Evolutionary conservation across 768 basidiomycete genomes (phyloP), one percentile per base, ranked within the genome.

Genomic region (Mycena crocata): DNA sequence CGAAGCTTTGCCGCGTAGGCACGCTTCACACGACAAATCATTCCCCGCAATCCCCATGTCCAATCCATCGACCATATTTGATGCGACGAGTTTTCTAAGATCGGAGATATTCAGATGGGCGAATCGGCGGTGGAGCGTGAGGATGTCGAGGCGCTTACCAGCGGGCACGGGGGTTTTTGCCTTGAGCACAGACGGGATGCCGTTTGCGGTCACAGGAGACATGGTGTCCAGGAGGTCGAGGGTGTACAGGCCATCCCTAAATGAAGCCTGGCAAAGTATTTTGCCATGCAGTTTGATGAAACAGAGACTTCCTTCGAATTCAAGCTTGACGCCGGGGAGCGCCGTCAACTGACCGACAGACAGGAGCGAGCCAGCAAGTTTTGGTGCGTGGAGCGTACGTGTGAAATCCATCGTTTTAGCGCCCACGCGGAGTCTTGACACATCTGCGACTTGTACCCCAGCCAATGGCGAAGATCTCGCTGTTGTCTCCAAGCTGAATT

Each of bases 401-500:
- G 17, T 56, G 54, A 56, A 56, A 21, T 56, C 13, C 26, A 56
- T 44, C 5, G 54, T 56, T 19, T 31, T 5, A 28, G 10, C 10
- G 1, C 50, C 34, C 5, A 23, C 3, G 5, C 19, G n/a, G 21
- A 5, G 5, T 51, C 31, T 51, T 51, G 32, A 51, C 46, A 15
- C 19, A 15, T 28, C 6, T 30, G 12, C 26, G 46, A 7, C 24
- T 28, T 10, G 39, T 55, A 2, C 56, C 56, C 19, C 3, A 10
- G 2, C 56, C 56, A 12, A 34, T 35, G 3, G 56, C 56, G 12
- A 7, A 26, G 30, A 57, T 57, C 31, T 45, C 42, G 31, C 56
- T 57, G n/a, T 57, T 57, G 17, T 57, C 56, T 10, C 56, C 56
- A 13, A 57, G 56, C 42, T 45, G 44, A 31, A 57, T 57, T 2